Percentiles rank a stretch among this genome's conserved stretches.
Conservation (phyloP, 257 asterid species). For the Phtheirospermum japonicum region DNA sequence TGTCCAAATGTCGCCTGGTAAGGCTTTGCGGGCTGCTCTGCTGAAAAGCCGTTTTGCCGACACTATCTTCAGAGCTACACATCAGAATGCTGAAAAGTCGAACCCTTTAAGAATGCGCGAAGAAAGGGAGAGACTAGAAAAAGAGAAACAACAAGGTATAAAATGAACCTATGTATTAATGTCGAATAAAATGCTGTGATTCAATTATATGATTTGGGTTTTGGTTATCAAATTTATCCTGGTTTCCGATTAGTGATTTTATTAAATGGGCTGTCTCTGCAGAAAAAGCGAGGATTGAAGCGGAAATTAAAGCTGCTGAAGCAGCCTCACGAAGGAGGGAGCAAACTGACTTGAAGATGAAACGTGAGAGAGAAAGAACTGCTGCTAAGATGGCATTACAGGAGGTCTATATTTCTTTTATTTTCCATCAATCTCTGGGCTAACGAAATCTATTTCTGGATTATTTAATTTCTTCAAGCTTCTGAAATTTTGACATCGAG, state of each 20-base stretch:
- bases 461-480: background rate
- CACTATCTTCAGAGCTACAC: conserved; percentile 65
- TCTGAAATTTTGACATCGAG: background rate
- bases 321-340: conserved; percentile 39
- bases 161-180: background rate
- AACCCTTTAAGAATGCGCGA: conserved; percentile 43
- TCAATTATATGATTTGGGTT: no score
- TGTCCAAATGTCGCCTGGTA: conserved; percentile 51
- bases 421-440: background rate
- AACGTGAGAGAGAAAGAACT: conserved; percentile 49
- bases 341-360: conserved; percentile 39
- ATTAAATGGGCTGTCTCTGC: conserved; percentile 14
- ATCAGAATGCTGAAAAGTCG: conserved; percentile 49
- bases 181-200: no score
- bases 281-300: conserved; percentile 68
- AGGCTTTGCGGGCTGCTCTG: conserved; percentile 80
- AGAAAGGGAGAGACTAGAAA: conserved; percentile 58
- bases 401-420: conserved; percentile 32
- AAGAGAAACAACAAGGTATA: conserved; percentile 56
- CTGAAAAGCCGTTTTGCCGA: conserved; percentile 78
- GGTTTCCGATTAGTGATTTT: background rate
- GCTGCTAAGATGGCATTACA: conserved; percentile 63
- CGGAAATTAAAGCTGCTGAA: conserved; percentile 62
- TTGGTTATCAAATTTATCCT: background rate
- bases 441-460: background rate